Base-by-base conservation (phyloP, 129 eudicot species). In the Lonicera japonica region DNA sequence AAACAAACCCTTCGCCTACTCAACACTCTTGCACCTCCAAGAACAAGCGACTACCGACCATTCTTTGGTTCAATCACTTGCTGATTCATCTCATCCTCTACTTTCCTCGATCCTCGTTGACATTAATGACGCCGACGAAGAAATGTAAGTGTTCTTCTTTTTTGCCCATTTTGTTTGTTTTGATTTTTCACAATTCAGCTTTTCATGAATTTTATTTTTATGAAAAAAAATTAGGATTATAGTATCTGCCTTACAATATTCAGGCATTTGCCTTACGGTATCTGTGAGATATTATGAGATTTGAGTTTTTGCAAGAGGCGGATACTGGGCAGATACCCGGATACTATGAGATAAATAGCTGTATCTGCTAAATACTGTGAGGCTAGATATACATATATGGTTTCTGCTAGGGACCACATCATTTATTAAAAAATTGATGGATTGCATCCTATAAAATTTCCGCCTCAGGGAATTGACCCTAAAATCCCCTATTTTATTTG, bases 1-100 rank as follows among this genome's bases (percentile, higher is more conserved):
- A 36, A 58, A 82, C 74, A 88, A 85, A 71, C 69, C 89, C 16
- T 62, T 62, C 5, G 89, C 89, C 38, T 88, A 85, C 68, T 75
- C 89, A 58, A 72, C 77, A 56, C 83, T 88, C 16, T 68, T 81
- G 19, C 86, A 69, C 47, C 76, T 88, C 21, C 89, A 82, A 72
- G 85, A 88, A 66, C 76, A 82, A 57, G 63, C 89, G 10, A 61
- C 63, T 62, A 63, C 29, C 21, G 81, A 89, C 39, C 55, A 75
- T 62, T 60, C 70, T 23, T 69, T 77, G 1, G 69, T 90, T 24
- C 74, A 75, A 51, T 61, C 43, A 6, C 79, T 90, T 21, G 74
- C 76, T 50, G 82, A 77, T 21, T 73, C 87, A 1, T 74, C 70
- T 56, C 61, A 46, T 43, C 18, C 57, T 17, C 64, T 90, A 14